phyloP scores from a whole-genome alignment of 768 basidiomycete genomes.

The Auricularia sp. region DNA sequence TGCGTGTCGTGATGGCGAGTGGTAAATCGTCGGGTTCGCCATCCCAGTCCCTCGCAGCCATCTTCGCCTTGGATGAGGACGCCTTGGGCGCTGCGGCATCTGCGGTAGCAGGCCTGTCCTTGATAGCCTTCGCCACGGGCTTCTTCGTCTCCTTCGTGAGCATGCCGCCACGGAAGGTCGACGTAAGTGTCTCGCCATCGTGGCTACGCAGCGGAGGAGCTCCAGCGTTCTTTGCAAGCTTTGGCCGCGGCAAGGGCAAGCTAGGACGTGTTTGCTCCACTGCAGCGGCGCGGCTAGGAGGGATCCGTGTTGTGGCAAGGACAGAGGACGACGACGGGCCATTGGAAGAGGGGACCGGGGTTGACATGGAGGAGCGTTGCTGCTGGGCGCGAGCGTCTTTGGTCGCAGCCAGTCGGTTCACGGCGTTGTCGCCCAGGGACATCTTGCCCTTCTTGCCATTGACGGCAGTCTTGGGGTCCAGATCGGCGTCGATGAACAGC shows the following conservation, averaged over 20 bases:
- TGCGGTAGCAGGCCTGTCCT: background rate
- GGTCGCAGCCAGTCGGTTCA: constrained; percentile 17
- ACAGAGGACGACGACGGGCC: constrained; percentile 12
- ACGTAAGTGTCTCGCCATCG: background rate
- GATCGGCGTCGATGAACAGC: constrained; percentile 31
- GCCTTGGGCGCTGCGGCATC: background rate
- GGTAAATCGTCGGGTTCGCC: background rate
- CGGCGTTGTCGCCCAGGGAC: constrained; percentile 5
- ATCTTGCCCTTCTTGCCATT: constrained; percentile 30
- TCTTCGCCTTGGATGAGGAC: background rate
- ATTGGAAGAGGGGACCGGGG: constrained; percentile 19
- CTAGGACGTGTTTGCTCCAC: constrained; percentile 18
- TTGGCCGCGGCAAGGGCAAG: constrained; percentile 23
- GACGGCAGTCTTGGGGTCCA: constrained; percentile 12
- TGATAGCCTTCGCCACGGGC: background rate
- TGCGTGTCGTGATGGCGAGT: background rate
- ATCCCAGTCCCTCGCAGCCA: background rate
- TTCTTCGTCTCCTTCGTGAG: background rate
- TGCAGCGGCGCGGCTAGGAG: constrained; percentile 2
- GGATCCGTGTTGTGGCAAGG: constrained; percentile 5
- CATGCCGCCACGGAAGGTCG: background rate
- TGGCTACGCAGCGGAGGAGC: background rate
- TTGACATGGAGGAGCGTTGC: constrained; percentile 7
- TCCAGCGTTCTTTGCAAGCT: background rate
- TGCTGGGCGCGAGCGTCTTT: constrained; percentile 20